Base-by-base conservation (phyloP, 1,284 basidiomycete species). In the Kwoniella shivajii region DNA sequence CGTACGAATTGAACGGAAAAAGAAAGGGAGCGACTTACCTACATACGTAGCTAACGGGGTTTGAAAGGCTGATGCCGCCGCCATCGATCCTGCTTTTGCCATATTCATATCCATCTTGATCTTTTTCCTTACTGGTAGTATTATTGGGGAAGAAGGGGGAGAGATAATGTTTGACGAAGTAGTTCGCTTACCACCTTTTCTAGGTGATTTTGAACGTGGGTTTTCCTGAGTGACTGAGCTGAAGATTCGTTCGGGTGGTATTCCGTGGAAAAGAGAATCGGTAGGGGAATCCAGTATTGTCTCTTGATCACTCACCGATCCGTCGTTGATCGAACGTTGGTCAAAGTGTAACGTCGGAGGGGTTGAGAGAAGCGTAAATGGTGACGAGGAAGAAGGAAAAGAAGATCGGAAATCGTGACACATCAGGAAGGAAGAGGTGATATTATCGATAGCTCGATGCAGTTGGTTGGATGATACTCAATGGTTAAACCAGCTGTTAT, bases 11-110 rank as follows among this genome's bases (percentile, higher is more conserved):
- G 7, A 26, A n/a, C 24, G 27, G 18, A 10, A 46, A 1, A 42
- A 30, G 1, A 51, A 38, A 47, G 39, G 22, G 29, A 18, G 39
- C 6, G 22, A 69, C 74, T 64, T 53, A 76, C 74, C 72, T 4
- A 68, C 67, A 68, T 76, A 72, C 2, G 58, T 59, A 3, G 73
- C 72, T 7, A 76, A 50, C 0, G 74, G 74, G 2, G 74, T 76
- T 16, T 71, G 57, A 22, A 67, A 60, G 6, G 71, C 71, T 1
- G 74, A 63, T 34, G 61, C 56, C 3, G 71, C 69, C 26, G 73
- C 67, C 33, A 66, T 56, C 0, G 70, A 58, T 5, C 72, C 72
- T n/a, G 64, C 56, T 46, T 59, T 44, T 4, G 74, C 72, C 60
- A 76, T 69, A 33, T 68, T 62, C 74, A 76, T 76, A 48, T 74